Evolutionary conservation across 768 basidiomycete species (phyloP), one percentile per base, ranked within the genome.

Genomic region (Amanita exitialis): DNA sequence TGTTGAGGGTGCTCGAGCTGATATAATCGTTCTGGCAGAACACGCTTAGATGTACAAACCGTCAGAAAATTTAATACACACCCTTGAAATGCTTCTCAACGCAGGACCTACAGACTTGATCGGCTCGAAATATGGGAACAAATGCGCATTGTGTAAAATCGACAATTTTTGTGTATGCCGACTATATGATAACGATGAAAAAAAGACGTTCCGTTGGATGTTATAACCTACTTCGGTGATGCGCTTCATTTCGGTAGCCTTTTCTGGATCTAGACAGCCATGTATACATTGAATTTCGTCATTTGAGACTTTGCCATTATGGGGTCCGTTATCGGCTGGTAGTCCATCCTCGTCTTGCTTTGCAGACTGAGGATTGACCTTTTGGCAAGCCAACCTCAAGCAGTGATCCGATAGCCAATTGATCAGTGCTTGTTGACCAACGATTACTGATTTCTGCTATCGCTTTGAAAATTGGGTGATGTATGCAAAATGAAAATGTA

Each of bases 191-290:
- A 34, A 42, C n/a, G 9, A 12, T 23, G 25, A 30, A 16, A 30
- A 16, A 41, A n/a, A 36, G 21, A 21, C 45, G 12, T 45, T 20
- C 5, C 36, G 12, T 16, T 38, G 18, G 27, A 47, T n/a, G 21
- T 32, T 28, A 39, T 9, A 7, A 57, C 61, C 37, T 43, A 86
- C 86, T 60, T 68, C 62, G 21, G 68, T 73, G 37, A 93, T 74
- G 44, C 82, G 74, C 59, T 90, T 91, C 79, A 91, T 83, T 54
- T 76, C 66, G 39, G 60, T 57, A 3, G 76, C 73, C 60, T 78
- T 82, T 20, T 57, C 57, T 9, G 87, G 87, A 63, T 88, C 74
- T 34, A 90, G 69, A 18, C 57, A 62, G 3, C 74, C 74, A 61
- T 93, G 90, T 16, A 56, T 56, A 55, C 90, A 93, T 6, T 78